Evolutionary conservation across 2,329 filamentous ascomycete genomes (phyloP), one percentile per base, ranked within the genome.

Genomic region (Monosporascus ibericus): DNA sequence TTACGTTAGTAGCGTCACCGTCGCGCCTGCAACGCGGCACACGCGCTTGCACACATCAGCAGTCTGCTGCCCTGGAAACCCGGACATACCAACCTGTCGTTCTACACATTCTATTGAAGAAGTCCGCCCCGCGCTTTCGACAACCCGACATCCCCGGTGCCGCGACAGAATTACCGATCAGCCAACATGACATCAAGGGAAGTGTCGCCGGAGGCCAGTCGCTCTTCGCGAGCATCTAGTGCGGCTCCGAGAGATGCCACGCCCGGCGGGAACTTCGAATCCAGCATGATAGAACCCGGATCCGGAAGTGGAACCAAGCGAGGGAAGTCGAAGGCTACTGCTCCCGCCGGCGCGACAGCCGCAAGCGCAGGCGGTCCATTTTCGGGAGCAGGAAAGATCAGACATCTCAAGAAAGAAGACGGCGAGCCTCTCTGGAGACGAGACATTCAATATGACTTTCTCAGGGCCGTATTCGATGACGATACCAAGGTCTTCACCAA

Each of bases 381-480:
- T 52, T 52, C 60, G 9, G 58, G 58, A 24, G 56, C 81, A 49
- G 81, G 81, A 60, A 95, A 94, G 74, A 90, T 95, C 53, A 75
- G 87, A 50, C 89, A 94, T 68, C 72, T 95, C 49, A 95, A 95
- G 72, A 94, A 94, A 70, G 88, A 92, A 56, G 90, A 95, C 65
- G 90, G 90, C 64, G 88, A 92, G 60, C 90, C 90, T 47, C 77
- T 95, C 4, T 95, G 90, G 90, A 79, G 90, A 62, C 85, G 84
- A 67, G 90, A 95, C 70, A 95, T 95, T 55, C 90, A 95, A 70
- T 92, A 87, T 70, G 90, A 94, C 70, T 94, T 95, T 63, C 78
- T 95, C 60, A 84, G 83, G 60, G 80, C 84, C 48, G 85, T 95
- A 57, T 94, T 95, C 67, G 86, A 92, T 65, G 81, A 94, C 65